A percentile compares a stretch with the other conserved stretches of the same genome.
Conservation (phyloP, 257 asterid genomes). For the Solanum chaucha region DNA sequence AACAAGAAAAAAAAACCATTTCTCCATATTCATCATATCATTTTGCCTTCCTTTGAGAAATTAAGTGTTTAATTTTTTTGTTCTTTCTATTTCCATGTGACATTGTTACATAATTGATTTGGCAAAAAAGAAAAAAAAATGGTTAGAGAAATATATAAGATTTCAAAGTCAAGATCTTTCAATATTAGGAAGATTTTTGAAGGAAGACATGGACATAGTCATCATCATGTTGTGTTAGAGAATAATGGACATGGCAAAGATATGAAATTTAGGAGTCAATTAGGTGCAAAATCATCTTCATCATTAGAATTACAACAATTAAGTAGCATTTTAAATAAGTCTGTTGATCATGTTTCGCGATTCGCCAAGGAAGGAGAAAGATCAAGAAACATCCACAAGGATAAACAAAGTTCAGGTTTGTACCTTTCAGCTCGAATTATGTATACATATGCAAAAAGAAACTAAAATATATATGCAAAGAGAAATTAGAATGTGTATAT, state of each 20-base stretch:
- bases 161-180: constrained; percentile 41
- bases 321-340: constrained; percentile 7
- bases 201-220: constrained; percentile 20
- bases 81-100: neutral
- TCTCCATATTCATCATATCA: neutral
- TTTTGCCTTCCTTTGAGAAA: neutral
- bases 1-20: neutral
- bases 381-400: constrained; percentile 12
- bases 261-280: constrained; percentile 7
- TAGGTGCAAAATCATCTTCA: constrained; percentile 3
- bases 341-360: constrained; percentile 18
- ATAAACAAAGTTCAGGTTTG: constrained; percentile 30
- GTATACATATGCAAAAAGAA: neutral
- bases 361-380: constrained; percentile 6
- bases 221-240: constrained; percentile 11
- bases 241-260: constrained; percentile 18
- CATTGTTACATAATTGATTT: neutral
- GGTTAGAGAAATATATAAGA: constrained; percentile 24
- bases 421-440: neutral
- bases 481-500: neutral
- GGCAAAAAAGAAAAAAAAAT: constrained; percentile 2
- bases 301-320: constrained; percentile 11
- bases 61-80: neutral
- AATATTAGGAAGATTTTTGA: constrained; percentile 40
- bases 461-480: neutral